Evolutionary conservation across 1,139 yeast genomes (phyloP).

Genomic region (Zygosaccharomyces pseudobailii): DNA sequence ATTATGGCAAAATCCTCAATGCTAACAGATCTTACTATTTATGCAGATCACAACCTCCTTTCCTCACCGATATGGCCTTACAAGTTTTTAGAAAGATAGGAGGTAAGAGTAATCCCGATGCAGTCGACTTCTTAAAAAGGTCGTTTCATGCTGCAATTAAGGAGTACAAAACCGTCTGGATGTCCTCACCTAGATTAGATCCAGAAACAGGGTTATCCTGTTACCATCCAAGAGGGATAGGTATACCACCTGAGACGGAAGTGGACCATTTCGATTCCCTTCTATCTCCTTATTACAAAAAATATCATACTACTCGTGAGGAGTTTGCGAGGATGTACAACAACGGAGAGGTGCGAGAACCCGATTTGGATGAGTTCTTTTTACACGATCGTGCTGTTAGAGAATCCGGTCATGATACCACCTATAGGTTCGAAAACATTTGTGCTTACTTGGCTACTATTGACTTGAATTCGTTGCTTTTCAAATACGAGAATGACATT

Average conservation of each 20-base stretch:
- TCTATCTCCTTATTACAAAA: constrained; percentile 62
- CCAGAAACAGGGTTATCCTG: constrained; percentile 76
- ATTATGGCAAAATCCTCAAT: constrained; percentile 89
- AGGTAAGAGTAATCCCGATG: constrained; percentile 39
- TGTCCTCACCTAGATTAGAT: constrained; percentile 67
- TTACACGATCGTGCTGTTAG: constrained; percentile 92
- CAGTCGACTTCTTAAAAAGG: constrained; percentile 57
- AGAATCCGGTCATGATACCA: constrained; percentile 95
- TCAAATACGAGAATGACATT: constrained; percentile 88
- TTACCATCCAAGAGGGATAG: constrained; percentile 84
- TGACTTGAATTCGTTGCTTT: constrained; percentile 79
- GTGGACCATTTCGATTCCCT: constrained; percentile 78
- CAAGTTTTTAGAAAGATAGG: constrained; percentile 61
- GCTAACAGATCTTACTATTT: constrained; percentile 92
- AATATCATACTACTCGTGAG: constrained; percentile 55
- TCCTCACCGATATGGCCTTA: constrained; percentile 87
- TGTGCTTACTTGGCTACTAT: constrained; percentile 90
- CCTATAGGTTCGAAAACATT: constrained; percentile 82
- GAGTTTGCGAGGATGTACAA: constrained; percentile 74
- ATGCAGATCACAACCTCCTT: constrained; percentile 97
- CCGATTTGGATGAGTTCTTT: constrained; percentile 80
- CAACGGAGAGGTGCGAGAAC: constrained; percentile 59
- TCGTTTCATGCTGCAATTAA: constrained; percentile 76
- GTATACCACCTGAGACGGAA: constrained; percentile 97
- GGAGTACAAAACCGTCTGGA: constrained; percentile 84